Evolutionary conservation across 108 stramenopile species (phyloP).

Genomic region (Fragilariopsis cylindrus): DNA sequence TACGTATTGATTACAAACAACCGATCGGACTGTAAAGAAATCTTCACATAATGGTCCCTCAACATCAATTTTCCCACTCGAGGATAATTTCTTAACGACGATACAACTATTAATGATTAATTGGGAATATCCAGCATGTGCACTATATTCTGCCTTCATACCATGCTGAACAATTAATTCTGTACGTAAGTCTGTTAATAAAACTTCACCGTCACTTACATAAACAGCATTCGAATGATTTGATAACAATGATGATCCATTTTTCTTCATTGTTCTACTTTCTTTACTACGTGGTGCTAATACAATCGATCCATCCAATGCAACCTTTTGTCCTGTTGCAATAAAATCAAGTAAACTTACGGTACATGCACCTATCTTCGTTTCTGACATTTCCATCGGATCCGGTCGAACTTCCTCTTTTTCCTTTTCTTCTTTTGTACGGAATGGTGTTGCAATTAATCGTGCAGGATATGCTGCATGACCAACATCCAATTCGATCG

Average conservation of each 20-base stretch:
- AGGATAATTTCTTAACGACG: slow-evolving; percentile 59
- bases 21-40: slow-evolving; percentile 71
- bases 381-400: slow-evolving; percentile 65
- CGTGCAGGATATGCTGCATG: slow-evolving; percentile 81
- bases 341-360: slow-evolving; percentile 81
- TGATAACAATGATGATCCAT: not conserved
- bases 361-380: slow-evolving; percentile 80
- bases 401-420: slow-evolving; percentile 44
- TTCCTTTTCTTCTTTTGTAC: slow-evolving; percentile 64
- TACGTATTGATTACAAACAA: slow-evolving; percentile 78
- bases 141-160: slow-evolving; percentile 89
- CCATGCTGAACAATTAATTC: slow-evolving; percentile 76
- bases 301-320: slow-evolving; percentile 84
- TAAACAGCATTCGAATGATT: slow-evolving; percentile 42
- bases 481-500: slow-evolving; percentile 70
- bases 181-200: slow-evolving; percentile 85
- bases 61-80: slow-evolving; percentile 68
- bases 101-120: slow-evolving; percentile 81
- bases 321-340: slow-evolving; percentile 85
- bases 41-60: slow-evolving; percentile 91
- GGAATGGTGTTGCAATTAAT: slow-evolving; percentile 80
- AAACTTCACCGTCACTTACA: slow-evolving; percentile 82
- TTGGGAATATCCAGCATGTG: slow-evolving; percentile 71
- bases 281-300: slow-evolving; percentile 53
- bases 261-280: not conserved